A percentile compares a stretch with the other conserved stretches of the same genome.
Conservation (phyloP, 495 filamentous ascomycete genomes). For the Pyronema domesticum region DNA sequence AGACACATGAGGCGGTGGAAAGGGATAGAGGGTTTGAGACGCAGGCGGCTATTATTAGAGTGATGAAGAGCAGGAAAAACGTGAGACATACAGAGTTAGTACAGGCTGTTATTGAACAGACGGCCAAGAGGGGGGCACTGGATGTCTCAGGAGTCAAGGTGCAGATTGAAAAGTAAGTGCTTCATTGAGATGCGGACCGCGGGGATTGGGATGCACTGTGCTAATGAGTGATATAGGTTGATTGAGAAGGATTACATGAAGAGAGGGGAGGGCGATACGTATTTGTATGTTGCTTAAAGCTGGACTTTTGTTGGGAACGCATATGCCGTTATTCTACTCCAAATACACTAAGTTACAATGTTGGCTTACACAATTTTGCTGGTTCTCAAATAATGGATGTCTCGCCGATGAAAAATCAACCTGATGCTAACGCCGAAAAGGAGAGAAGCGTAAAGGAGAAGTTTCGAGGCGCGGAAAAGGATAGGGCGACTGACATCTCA, state of each 20-base stretch:
- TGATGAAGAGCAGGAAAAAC: constrained; percentile 89
- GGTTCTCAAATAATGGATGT: too few species aligned
- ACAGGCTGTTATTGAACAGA: constrained; percentile 72
- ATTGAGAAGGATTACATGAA: constrained; percentile 97
- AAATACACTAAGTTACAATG: too few species aligned
- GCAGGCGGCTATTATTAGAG: constrained; percentile 88
- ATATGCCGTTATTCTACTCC: too few species aligned
- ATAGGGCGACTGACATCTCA: too few species aligned
- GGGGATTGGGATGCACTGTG: not conserved
- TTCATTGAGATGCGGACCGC: not conserved
- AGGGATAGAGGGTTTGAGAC: constrained; percentile 87
- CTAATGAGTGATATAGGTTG: constrained; percentile 35
- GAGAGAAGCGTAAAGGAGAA: too few species aligned
- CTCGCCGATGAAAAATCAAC: too few species aligned
- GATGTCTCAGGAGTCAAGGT: constrained; percentile 78
- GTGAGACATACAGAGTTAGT: constrained; percentile 70
- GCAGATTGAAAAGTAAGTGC: constrained; percentile 79
- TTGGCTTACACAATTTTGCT: too few species aligned
- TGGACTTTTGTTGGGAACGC: too few species aligned
- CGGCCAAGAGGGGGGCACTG: constrained; percentile 63
- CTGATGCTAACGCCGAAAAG: too few species aligned
- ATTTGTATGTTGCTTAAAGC: constrained; percentile 62
- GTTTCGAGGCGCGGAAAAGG: too few species aligned
- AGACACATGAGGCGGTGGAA: constrained; percentile 74
- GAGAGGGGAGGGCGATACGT: constrained; percentile 43